Conservation (phyloP, 2,329 filamentous ascomycete species). For the Colletotrichum horii region DNA sequence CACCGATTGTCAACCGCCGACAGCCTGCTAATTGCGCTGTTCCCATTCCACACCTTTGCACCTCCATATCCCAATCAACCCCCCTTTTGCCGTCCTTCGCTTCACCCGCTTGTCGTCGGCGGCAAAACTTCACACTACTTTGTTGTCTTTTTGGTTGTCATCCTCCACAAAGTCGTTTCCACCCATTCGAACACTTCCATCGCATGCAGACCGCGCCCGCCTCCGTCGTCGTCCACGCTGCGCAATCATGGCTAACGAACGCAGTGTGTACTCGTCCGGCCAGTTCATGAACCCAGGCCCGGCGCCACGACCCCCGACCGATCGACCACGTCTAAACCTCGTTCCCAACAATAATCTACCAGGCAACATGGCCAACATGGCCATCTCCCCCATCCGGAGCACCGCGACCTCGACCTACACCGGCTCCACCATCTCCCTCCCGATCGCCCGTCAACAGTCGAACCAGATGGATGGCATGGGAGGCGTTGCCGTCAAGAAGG, state of each 20-base stretch:
- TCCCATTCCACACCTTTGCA: constrained; percentile 13
- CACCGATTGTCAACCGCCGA: constrained; percentile 19
- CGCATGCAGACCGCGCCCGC: constrained; percentile 14
- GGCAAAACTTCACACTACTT: neutral
- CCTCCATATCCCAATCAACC: neutral
- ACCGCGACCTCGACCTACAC: constrained; percentile 71
- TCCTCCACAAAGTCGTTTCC: neutral
- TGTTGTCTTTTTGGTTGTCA: neutral
- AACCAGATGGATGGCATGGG: constrained; percentile 68
- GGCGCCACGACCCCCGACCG: constrained; percentile 86
- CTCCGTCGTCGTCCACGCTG: constrained; percentile 7
- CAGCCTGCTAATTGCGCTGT: constrained; percentile 18
- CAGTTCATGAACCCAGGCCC: constrained; percentile 97
- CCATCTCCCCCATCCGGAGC: constrained; percentile 72
- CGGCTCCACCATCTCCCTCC: constrained; percentile 74
- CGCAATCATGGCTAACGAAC: constrained; percentile 30
- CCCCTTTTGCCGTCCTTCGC: constrained; percentile 7
- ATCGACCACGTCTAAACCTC: constrained; percentile 81
- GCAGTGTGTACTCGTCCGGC: constrained; percentile 62
- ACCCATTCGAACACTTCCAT: neutral
- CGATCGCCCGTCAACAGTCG: constrained; percentile 66
- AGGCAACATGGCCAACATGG: constrained; percentile 81
- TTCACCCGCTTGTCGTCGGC: neutral
- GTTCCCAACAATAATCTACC: constrained; percentile 77
- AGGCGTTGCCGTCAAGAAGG: constrained; percentile 77